These are phyloP conservation scores for Binderoboletus segoi DNA, from an alignment of 1,284 basidiomycete genomes.

Conservation along the genomic window DNA sequence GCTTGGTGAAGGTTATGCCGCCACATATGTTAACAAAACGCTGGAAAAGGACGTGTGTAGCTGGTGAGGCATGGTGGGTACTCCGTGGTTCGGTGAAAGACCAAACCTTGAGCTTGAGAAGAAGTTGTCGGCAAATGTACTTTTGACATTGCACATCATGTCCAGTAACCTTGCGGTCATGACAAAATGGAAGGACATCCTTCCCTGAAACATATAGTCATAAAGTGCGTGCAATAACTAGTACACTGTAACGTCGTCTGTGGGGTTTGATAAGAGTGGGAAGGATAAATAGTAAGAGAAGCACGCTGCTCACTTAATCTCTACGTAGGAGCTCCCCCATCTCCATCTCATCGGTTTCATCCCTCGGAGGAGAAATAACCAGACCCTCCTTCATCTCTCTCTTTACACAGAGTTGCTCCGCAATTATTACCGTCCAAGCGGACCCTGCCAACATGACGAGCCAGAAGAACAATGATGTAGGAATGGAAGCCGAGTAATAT, in stretches of 20 bases:
- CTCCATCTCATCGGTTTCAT: slow-evolving; percentile 56
- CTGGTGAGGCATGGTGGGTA: not conserved
- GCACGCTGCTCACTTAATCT: slow-evolving; percentile 30
- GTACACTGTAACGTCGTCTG: slow-evolving; percentile 29
- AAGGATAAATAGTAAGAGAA: slow-evolving; percentile 10
- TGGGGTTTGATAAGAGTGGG: slow-evolving; percentile 6
- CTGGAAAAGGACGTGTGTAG: slow-evolving; percentile 2
- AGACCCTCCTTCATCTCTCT: slow-evolving; percentile 92
- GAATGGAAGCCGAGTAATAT: slow-evolving; percentile 86
- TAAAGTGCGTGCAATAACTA: slow-evolving; percentile 11
- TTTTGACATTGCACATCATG: slow-evolving; percentile 9
- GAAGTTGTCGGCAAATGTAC: slow-evolving; percentile 1
- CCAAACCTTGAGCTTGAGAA: slow-evolving; percentile 19
- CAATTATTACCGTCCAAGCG: slow-evolving; percentile 74
- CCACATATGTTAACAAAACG: slow-evolving; percentile 20
- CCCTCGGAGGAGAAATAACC: slow-evolving; percentile 48
- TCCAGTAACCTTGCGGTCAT: not conserved
- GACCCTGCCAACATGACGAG: slow-evolving; percentile 73
- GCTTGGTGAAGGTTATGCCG: slow-evolving; percentile 13
- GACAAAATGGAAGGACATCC: not conserved
- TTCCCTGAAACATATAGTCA: slow-evolving; percentile 18
- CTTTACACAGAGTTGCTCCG: slow-evolving; percentile 91
- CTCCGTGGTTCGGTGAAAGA: not conserved
- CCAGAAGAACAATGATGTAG: slow-evolving; percentile 92
- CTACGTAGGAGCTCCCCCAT: slow-evolving; percentile 55